Evolutionary conservation across 2,329 filamentous ascomycete genomes (phyloP), one percentile per base, ranked within the genome.

Genomic region (Clonostachys chloroleuca): DNA sequence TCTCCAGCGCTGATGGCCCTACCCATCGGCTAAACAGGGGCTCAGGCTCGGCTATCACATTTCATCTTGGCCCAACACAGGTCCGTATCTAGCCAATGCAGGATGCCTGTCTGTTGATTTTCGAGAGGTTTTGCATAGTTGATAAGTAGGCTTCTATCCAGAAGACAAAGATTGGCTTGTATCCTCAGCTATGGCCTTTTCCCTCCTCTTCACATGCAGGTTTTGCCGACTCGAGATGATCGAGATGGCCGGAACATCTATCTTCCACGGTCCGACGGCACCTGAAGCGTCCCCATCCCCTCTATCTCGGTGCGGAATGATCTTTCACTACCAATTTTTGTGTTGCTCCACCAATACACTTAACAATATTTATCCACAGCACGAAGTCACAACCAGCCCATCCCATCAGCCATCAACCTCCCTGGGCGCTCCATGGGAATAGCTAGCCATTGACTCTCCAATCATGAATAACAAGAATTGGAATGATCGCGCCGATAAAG

Each of bases 401-500:
- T 47, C 43, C 14, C 42, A 34, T n/a, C 34, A 47, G 36, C 24
- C 37, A 13, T 13, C 45, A n/a, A 12, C 12, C 2, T 30, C 34
- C 39, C n/a, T 34, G n/a, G 17, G 8, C 18, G 33, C 30, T 12
- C n/a, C 17, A n/a, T 12, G 24, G 44, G 40, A 47, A 40, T 40
- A 16, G 24, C 33, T 17, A 44, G 45, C 51, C 48, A 51, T 49
- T 49, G 17, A 17, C 40, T 30, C 24, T 14, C 37, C 37, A 13
- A 52, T 52, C 56, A 72, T 65, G 58, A 80, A 79, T 65, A 78
- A 70, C 63, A 82, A 81, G 66, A 80, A 79, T 59, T 82, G 78
- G 78, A 79, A 75, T 56, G 78, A 82, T 55, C 71, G 77, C 49
- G 80, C 80, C 51, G 79, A 83, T 56, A 81, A 80, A 59, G 80